A percentile compares a stretch with the other conserved stretches of the same genome.
These are phyloP conservation scores for Alternaria sp. DNA, from an alignment of 2,329 filamentous ascomycete genomes.

Conservation along the genomic window DNA sequence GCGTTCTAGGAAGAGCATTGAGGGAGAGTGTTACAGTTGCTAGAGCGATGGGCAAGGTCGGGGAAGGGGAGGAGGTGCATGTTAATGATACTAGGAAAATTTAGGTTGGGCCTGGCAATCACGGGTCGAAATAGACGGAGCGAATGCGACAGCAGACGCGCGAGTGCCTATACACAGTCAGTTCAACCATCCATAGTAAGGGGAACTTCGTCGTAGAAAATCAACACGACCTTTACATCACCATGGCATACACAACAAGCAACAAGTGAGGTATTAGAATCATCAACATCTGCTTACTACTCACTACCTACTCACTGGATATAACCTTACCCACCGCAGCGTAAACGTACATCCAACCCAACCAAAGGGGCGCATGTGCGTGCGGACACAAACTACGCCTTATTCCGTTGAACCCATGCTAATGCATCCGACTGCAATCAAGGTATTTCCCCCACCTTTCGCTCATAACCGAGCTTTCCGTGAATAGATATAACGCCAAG, in stretches of 20 bases:
- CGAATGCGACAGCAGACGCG: not conserved
- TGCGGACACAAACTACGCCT: constrained; percentile 8
- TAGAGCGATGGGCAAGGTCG: constrained; percentile 50
- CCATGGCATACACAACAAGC: not conserved
- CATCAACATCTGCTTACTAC: constrained; percentile 14
- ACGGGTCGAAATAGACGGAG: not conserved
- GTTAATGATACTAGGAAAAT: constrained; percentile 54
- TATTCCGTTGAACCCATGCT: constrained; percentile 17
- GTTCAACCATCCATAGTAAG: not conserved
- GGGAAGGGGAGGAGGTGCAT: constrained; percentile 40
- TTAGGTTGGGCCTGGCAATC: not conserved
- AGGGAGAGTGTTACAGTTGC: constrained; percentile 61
- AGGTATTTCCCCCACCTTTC: constrained; percentile 18
- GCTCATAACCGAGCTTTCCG: constrained; percentile 12
- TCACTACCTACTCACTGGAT: constrained; percentile 16
- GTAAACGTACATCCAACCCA: constrained; percentile 13
- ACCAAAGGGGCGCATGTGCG: constrained; percentile 7
- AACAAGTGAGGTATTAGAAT: not conserved
- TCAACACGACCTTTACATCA: not conserved
- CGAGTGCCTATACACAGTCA: not conserved
- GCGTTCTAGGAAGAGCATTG: constrained; percentile 47
- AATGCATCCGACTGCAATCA: constrained; percentile 17
- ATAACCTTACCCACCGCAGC: constrained; percentile 9
- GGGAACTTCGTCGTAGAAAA: not conserved
- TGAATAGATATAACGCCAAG: constrained; percentile 16